These are phyloP conservation scores for Trichoderma sp. DNA, from an alignment of 2,329 filamentous ascomycete genomes.

Conservation along the genomic window DNA sequence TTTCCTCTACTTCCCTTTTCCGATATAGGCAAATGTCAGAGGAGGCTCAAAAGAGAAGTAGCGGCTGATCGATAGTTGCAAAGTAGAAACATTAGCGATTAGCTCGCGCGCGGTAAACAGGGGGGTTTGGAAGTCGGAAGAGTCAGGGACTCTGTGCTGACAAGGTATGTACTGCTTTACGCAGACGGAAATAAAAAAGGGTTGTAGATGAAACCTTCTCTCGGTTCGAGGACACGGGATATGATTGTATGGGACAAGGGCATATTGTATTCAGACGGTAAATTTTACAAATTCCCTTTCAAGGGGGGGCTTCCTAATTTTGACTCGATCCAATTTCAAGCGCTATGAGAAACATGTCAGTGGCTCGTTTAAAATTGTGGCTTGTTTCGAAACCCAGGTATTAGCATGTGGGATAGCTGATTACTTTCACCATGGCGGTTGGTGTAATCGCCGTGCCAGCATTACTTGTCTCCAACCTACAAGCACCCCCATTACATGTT, in stretches of 20 bases:
- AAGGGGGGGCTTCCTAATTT: neutral
- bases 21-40: slow-evolving; percentile 10
- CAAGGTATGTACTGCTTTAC: neutral
- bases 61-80: neutral
- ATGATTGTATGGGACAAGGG: neutral
- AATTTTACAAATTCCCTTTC: neutral
- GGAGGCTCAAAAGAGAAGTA: neutral
- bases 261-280: neutral
- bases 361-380: neutral
- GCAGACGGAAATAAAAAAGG: slow-evolving; percentile 1
- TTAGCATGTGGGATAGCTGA: neutral
- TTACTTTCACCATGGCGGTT: neutral
- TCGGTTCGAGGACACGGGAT: neutral
- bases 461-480: neutral
- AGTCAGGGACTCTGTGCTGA: neutral
- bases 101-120: neutral
- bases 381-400: neutral
- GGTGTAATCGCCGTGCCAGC: neutral
- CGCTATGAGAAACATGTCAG: neutral
- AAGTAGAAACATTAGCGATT: neutral
- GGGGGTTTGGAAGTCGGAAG: slow-evolving; percentile 11
- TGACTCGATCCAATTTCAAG: neutral
- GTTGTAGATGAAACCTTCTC: neutral
- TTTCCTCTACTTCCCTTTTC: neutral
- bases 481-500: neutral